Percentiles rank a stretch among this genome's conserved stretches.
Conservation (phyloP, 2,329 filamentous ascomycete genomes). For the Colletotrichum acutatum region DNA sequence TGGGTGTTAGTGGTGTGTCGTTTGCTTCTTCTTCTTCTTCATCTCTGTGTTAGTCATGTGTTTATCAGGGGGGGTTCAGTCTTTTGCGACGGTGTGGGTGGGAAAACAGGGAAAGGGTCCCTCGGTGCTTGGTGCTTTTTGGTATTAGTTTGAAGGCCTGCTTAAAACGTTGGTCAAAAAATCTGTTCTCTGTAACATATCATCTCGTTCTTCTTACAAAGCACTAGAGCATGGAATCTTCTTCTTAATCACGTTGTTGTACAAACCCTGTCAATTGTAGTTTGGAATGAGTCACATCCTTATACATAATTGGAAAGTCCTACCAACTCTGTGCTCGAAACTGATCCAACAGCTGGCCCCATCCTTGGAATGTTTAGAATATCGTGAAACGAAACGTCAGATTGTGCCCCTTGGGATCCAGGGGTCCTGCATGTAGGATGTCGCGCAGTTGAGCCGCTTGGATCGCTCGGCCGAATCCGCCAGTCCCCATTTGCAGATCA, state of each 20-base stretch:
- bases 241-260: neutral
- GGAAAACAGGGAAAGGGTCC: neutral
- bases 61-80: conserved; percentile 10
- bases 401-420: neutral
- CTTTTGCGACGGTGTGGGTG: neutral
- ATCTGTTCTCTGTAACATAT: conserved; percentile 25
- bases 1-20: neutral
- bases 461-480: conserved; percentile 23
- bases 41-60: neutral
- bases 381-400: conserved; percentile 31
- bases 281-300: neutral
- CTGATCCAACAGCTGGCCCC: neutral
- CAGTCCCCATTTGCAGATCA: conserved; percentile 14
- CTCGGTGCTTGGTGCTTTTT: neutral
- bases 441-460: neutral
- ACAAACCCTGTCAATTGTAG: neutral
- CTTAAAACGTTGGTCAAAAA: conserved; percentile 20
- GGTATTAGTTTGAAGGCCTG: conserved; percentile 14
- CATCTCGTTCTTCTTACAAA: conserved; percentile 11
- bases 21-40: neutral
- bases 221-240: neutral
- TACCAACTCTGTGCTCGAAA: conserved; percentile 11
- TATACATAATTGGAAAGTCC: conserved; percentile 5
- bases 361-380: conserved; percentile 16
- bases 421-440: conserved; percentile 1